Conservation (phyloP, 768 basidiomycete species). For the Trametopsis cervina region DNA sequence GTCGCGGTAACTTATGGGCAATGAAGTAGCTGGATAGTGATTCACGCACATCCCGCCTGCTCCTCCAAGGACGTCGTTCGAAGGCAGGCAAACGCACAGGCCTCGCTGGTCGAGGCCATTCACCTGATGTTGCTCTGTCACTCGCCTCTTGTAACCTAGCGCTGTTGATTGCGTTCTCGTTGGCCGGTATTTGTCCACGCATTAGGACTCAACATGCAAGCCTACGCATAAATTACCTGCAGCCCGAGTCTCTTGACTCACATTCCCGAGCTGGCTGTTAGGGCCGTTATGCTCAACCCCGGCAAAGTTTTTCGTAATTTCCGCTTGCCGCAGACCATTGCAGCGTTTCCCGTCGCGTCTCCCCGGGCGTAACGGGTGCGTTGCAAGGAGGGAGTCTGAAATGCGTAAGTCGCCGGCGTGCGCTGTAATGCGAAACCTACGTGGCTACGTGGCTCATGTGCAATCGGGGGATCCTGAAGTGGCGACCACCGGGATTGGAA, state of each 20-base stretch:
- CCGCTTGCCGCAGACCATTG: constrained; percentile 46
- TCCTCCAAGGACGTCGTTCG: neutral
- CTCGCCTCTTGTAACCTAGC: constrained; percentile 7
- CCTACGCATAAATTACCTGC: constrained; percentile 33
- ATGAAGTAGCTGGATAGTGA: constrained; percentile 28
- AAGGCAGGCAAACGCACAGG: constrained; percentile 31
- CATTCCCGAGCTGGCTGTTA: constrained; percentile 21
- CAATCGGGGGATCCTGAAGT: constrained; percentile 15
- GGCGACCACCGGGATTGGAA: constrained; percentile 14
- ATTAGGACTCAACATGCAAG: constrained; percentile 14
- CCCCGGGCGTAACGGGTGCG: constrained; percentile 17
- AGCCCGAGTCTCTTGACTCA: constrained; percentile 40
- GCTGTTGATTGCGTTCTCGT: constrained; percentile 7
- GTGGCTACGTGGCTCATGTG: constrained; percentile 38
- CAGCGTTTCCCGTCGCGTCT: constrained; percentile 14
- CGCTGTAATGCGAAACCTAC: constrained; percentile 39
- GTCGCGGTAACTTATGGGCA: constrained; percentile 34
- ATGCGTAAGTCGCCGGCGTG: constrained; percentile 33
- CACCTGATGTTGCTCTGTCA: constrained; percentile 23
- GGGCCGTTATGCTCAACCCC: constrained; percentile 34
- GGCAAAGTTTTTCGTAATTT: constrained; percentile 44
- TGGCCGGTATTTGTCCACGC: constrained; percentile 8
- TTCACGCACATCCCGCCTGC: constrained; percentile 28
- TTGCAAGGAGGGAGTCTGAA: constrained; percentile 34
- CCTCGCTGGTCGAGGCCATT: constrained; percentile 21